Base-by-base conservation (phyloP, 192 early-diverging fungal species). In the Glomus cerebriforme region DNA sequence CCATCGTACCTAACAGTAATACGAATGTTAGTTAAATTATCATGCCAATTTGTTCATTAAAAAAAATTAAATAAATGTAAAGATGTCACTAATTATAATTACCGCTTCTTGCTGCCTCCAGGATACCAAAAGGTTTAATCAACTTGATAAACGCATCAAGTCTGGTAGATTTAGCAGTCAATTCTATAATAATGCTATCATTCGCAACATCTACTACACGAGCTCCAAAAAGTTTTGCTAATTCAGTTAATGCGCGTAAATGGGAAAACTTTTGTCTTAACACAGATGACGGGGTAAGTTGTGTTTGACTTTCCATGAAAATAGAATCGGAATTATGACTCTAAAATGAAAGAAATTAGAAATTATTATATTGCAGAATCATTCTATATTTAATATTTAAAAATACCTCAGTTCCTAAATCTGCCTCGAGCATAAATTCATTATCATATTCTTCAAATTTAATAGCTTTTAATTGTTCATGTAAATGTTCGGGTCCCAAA, bases 131-230 rank as follows among this genome's bases (percentile, higher is more conserved):
- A 13, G 98, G 98, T 77, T 95, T 94, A 74, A 96, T 87, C 19
- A 99, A 88, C 82, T 96, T 95, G 71, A 99, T 84, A 84, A 99
- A 97, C 7, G 96, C 89, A 84, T 97, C 94, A 31, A 99, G 85
- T 70, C 96, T 89, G 58, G 90, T 87, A 45, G 94, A 90, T 85
- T 96, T 98, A 64, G 96, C 95, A 66, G 90, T 92, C 59, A 98
- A 81, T 81, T 98, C 95, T 19, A 98, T 85, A n/a, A 97, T 90
- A 3, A 94, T 86, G 47, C 90, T 90, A 79, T 96, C 96, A 75
- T 88, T 84, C 19, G 91, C 91, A 3, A 99, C 93, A 83, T 98
- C 98, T 17, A 96, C 93, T 10, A 99, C 86, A 77, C 88, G 87
- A 77, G 93, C 98, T 58, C 91, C 88, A 87, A 99, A 98, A 74